Evolutionary conservation across 73 alveolate genomes (phyloP).

Genomic region (Stentor roeselii): DNA sequence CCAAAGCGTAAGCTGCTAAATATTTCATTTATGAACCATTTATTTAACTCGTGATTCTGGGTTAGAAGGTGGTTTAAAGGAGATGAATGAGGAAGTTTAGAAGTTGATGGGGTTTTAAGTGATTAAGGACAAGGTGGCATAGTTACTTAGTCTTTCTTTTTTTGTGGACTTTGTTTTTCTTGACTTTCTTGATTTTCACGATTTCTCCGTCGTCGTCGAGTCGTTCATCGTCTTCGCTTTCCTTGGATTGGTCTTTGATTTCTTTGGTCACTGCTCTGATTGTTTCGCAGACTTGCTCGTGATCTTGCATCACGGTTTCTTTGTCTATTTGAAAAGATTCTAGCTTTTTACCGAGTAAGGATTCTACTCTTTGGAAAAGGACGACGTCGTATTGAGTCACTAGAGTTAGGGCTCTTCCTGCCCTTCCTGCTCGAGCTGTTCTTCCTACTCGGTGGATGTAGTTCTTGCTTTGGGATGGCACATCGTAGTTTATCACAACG

Average conservation of each 20-base stretch:
- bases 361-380: conserved; percentile 85
- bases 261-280: conserved; percentile 68
- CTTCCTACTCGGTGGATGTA: conserved; percentile 97
- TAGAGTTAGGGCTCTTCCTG: conserved; percentile 89
- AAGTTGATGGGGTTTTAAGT: too few relatives aligned
- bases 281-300: conserved; percentile 80
- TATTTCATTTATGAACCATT: conserved; percentile 21
- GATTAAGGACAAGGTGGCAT: too few relatives aligned
- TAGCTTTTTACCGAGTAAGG: conserved; percentile 78
- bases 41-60: too few relatives aligned
- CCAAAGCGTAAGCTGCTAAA: conserved; percentile 25
- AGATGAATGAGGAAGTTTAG: too few relatives aligned
- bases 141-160: not conserved
- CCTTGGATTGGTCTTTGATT: conserved; percentile 48
- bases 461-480: conserved; percentile 84
- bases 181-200: not conserved
- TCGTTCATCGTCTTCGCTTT: conserved; percentile 42
- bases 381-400: conserved; percentile 97
- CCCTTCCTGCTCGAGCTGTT: conserved; percentile 95
- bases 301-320: conserved; percentile 59
- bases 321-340: conserved; percentile 68
- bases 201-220: conserved; percentile 32
- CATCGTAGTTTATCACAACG: conserved; percentile 77
- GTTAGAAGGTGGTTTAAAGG: too few relatives aligned
- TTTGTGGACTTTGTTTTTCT: not conserved